Conservation (phyloP, 2,329 filamentous ascomycete species). For the Leptographium radiaticola region DNA sequence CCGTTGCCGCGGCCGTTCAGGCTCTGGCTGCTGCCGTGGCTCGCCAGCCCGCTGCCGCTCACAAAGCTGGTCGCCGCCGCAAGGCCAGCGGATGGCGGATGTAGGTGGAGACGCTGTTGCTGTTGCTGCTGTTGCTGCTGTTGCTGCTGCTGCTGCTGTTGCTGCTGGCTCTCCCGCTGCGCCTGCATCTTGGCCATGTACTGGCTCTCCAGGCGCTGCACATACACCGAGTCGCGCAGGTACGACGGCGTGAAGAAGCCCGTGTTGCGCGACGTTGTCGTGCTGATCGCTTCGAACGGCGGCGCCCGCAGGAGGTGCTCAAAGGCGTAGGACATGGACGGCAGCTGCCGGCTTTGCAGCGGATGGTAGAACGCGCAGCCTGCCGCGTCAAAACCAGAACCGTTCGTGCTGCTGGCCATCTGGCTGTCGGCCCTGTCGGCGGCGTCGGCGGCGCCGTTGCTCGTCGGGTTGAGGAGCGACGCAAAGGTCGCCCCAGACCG, state of each 20-base stretch:
- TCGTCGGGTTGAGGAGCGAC: constrained; percentile 30
- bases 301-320: constrained; percentile 28
- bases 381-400: constrained; percentile 12
- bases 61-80: constrained; percentile 17
- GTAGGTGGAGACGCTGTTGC: not conserved
- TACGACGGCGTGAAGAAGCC: constrained; percentile 77
- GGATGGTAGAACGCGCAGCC: constrained; percentile 12
- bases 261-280: constrained; percentile 15
- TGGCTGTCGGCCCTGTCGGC: constrained; percentile 11
- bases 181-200: constrained; percentile 46
- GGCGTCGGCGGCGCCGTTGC: constrained; percentile 2
- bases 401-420: constrained; percentile 14
- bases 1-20: constrained; percentile 16
- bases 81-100: constrained; percentile 14
- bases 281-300: constrained; percentile 11
- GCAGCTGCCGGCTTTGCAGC: constrained; percentile 21
- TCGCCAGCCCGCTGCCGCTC: constrained; percentile 11
- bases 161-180: constrained; percentile 33
- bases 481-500: constrained; percentile 31
- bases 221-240: constrained; percentile 63
- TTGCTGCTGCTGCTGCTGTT: constrained; percentile 3
- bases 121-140: constrained; percentile 14
- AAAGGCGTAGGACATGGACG: constrained; percentile 39
- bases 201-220: constrained; percentile 59
- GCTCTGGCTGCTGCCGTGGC: constrained; percentile 34